These are phyloP conservation scores for Dactylis glomerata DNA, from an alignment of 176 grass and related monocot genomes.

Conservation along the genomic window DNA sequence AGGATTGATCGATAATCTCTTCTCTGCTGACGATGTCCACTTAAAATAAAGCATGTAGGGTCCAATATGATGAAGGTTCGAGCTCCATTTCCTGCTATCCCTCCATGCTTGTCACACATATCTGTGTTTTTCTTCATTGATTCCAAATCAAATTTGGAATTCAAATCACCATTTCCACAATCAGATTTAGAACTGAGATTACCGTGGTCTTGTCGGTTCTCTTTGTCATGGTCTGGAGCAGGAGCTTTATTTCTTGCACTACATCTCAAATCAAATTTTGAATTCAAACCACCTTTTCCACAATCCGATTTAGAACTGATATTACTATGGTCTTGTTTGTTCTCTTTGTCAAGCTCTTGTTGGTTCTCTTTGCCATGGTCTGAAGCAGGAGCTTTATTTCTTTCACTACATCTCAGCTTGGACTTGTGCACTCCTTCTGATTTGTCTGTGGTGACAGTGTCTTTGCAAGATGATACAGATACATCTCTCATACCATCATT, in stretches of 20 bases:
- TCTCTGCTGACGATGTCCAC: constrained; percentile 60
- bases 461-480: constrained; percentile 20
- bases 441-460: constrained; percentile 6
- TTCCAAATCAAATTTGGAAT: constrained; percentile 20
- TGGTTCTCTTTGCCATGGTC: constrained; percentile 65
- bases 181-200: constrained; percentile 31
- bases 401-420: constrained; percentile 43
- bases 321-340: constrained; percentile 24
- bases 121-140: constrained; percentile 11
- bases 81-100: constrained; percentile 23
- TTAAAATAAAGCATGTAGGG: constrained; percentile 73
- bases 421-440: constrained; percentile 12
- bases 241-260: constrained; percentile 41
- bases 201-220: constrained; percentile 44
- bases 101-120: not conserved
- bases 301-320: constrained; percentile 20
- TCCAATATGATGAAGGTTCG: constrained; percentile 12
- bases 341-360: constrained; percentile 68
- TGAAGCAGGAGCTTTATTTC: constrained; percentile 31
- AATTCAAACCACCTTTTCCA: constrained; percentile 10
- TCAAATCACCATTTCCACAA: not conserved
- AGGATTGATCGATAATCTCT: constrained; percentile 58
- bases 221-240: constrained; percentile 55
- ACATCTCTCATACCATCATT: constrained; percentile 25
- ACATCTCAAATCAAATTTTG: constrained; percentile 22